These are phyloP conservation scores for Pyrus hybrid DNA, from an alignment of 331 rosid genomes.

Conservation along the genomic window DNA sequence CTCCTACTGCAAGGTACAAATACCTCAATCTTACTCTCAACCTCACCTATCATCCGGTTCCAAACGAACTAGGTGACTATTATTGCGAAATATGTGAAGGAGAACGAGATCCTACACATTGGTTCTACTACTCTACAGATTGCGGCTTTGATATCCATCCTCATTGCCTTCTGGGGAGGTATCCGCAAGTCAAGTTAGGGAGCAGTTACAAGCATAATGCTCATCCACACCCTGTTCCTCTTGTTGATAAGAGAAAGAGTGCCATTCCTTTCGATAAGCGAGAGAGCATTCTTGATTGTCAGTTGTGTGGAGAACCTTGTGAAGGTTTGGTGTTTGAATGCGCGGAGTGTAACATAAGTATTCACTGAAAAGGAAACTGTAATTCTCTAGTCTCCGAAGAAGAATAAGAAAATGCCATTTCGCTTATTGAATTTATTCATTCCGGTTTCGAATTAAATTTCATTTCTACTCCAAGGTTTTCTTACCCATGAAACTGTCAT, in stretches of 20 bases:
- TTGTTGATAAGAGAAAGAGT: background rate
- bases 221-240: too few relatives aligned
- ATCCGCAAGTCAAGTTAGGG: too few relatives aligned
- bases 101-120: background rate
- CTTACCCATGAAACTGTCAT: too few relatives aligned
- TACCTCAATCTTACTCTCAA: background rate
- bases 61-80: background rate
- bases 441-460: too few relatives aligned
- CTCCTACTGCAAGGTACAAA: background rate
- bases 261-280: background rate
- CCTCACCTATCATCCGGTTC: background rate
- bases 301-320: background rate
- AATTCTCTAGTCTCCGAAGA: too few relatives aligned
- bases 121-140: background rate
- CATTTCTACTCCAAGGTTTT: too few relatives aligned
- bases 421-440: too few relatives aligned
- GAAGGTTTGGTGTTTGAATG: background rate
- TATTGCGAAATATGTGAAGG: background rate
- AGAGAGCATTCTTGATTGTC: background rate
- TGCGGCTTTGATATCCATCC: background rate
- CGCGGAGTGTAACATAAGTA: background rate
- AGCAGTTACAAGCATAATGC: too few relatives aligned
- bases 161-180: background rate
- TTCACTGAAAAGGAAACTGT: background rate
- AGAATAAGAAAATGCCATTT: too few relatives aligned